phyloP scores from a whole-genome alignment of 306 rosid genomes.

The Nissolia schottii region DNA sequence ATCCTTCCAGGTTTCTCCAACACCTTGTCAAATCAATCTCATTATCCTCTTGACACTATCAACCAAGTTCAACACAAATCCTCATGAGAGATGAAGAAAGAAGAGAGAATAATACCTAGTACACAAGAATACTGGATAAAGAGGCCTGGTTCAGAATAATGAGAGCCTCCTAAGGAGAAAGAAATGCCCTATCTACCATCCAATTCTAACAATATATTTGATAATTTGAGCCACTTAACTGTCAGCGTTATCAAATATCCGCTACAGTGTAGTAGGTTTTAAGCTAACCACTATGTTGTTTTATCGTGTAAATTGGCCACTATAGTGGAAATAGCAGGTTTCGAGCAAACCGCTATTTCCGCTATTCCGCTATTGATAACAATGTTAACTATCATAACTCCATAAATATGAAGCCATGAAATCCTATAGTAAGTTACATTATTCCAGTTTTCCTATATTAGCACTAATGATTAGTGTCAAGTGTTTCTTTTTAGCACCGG shows the following conservation, averaged over 20 bases:
- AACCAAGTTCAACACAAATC: background rate
- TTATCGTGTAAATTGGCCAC: too few relatives aligned
- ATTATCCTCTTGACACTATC: background rate
- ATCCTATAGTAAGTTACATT: background rate
- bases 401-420: background rate
- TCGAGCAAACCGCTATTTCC: too few relatives aligned
- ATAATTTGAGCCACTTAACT: background rate
- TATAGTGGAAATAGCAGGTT: too few relatives aligned
- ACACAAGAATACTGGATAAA: background rate
- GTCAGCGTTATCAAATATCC: too few relatives aligned
- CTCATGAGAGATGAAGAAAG: background rate
- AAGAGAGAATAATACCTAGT: background rate
- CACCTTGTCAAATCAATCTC: background rate
- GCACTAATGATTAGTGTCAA: background rate
- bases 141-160: background rate
- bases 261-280: too few relatives aligned
- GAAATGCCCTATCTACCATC: background rate
- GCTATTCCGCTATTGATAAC: too few relatives aligned
- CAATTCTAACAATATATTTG: background rate
- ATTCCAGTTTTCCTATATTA: background rate
- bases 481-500: background rate
- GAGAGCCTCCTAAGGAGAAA: background rate
- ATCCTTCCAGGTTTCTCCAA: background rate
- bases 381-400: background rate
- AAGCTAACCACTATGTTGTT: too few relatives aligned